Evolutionary conservation across 2,329 filamentous ascomycete genomes (phyloP).

Genomic region (Hymenoscyphus repandus): DNA sequence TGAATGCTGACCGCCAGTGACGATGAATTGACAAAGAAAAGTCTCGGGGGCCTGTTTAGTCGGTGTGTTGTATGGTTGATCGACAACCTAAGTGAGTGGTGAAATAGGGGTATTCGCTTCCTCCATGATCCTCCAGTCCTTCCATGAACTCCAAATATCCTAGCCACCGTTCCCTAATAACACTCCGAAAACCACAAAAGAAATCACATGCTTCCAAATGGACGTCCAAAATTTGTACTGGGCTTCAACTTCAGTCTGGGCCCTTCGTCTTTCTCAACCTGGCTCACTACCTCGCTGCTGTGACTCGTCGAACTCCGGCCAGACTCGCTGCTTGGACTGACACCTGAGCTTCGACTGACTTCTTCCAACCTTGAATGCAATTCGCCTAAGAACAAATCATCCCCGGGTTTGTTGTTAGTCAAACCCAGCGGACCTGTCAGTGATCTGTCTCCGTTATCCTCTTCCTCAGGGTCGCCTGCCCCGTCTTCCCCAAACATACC

Average conservation of each 20-base stretch:
- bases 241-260: slow-evolving; percentile 24
- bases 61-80: too few relatives aligned
- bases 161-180: too few relatives aligned
- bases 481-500: slow-evolving; percentile 6
- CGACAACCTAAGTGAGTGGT: too few relatives aligned
- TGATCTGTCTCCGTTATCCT: slow-evolving; percentile 21
- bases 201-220: slow-evolving; percentile 21
- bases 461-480: slow-evolving; percentile 3
- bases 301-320: background rate
- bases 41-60: too few relatives aligned
- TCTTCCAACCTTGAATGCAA: slow-evolving; percentile 25
- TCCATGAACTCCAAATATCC: too few relatives aligned
- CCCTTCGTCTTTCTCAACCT: slow-evolving; percentile 20
- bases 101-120: too few relatives aligned
- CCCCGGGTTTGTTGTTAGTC: slow-evolving; percentile 15
- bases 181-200: too few relatives aligned
- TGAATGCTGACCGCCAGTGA: too few relatives aligned
- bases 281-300: background rate
- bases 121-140: too few relatives aligned
- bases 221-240: slow-evolving; percentile 27
- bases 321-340: slow-evolving; percentile 13
- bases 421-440: slow-evolving; percentile 25
- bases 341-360: slow-evolving; percentile 14
- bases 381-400: slow-evolving; percentile 23
- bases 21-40: too few relatives aligned